Percentiles rank a stretch among this genome's conserved stretches.
These are phyloP conservation scores for Pleurotus tuoliensis DNA, from an alignment of 768 basidiomycete species.

Conservation along the genomic window DNA sequence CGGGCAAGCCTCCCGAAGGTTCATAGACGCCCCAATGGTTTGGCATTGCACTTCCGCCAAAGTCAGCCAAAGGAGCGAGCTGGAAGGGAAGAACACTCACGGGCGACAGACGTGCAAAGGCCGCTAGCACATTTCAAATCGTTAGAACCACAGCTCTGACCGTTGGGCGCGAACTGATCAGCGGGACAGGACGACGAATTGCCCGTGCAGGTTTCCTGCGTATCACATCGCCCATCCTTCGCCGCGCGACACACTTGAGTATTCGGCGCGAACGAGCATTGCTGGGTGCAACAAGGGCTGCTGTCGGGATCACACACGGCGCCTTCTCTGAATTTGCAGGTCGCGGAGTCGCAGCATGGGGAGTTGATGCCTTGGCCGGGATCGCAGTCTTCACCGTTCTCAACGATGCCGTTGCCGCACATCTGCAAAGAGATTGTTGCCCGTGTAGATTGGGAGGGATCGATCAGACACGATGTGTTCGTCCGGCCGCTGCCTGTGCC, in stretches of 20 bases:
- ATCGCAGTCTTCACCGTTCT: conserved; percentile 84
- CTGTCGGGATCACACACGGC: conserved; percentile 79
- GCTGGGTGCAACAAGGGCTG: conserved; percentile 67
- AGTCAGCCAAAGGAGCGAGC: conserved; percentile 1
- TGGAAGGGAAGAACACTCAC: conserved; percentile 35
- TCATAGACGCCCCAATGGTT: conserved; percentile 67
- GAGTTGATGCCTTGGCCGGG: conserved; percentile 60
- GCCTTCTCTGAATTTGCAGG: conserved; percentile 69
- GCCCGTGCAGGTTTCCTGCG: conserved; percentile 71
- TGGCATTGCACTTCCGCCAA: conserved; percentile 63
- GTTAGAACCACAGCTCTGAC: conserved; percentile 60
- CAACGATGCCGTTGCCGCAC: conserved; percentile 84
- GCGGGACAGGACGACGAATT: conserved; percentile 67
- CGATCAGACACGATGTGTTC: conserved; percentile 65
- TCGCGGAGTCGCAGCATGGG: conserved; percentile 68
- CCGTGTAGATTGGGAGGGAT: conserved; percentile 40
- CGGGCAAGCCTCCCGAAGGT: conserved; percentile 63
- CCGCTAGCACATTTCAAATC: conserved; percentile 75
- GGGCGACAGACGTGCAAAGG: conserved; percentile 66
- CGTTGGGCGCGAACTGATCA: conserved; percentile 60
- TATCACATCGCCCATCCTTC: conserved; percentile 65
- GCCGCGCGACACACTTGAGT: conserved; percentile 70
- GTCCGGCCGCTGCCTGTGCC: conserved; percentile 38
- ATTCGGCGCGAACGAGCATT: conserved; percentile 66
- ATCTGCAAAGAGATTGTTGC: conserved; percentile 60